These are phyloP conservation scores for Crithidia acanthocephali DNA, from an alignment of 208 protist species.

Conservation along the genomic window DNA sequence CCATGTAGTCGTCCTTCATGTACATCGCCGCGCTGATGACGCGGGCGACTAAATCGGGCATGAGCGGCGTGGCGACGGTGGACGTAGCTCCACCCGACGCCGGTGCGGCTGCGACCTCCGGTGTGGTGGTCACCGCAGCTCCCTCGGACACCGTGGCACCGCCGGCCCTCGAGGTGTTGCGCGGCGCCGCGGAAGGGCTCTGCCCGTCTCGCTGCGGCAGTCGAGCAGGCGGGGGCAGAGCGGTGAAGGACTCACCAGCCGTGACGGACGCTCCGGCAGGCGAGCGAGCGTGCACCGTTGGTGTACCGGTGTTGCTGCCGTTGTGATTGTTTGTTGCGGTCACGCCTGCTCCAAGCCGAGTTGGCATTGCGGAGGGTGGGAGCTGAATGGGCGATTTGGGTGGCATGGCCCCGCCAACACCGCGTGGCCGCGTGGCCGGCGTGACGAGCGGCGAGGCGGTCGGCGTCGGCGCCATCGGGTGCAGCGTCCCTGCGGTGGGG, in stretches of 20 bases:
- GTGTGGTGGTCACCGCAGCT: not conserved
- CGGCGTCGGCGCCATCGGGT: conserved; percentile 1
- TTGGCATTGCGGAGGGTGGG: not conserved
- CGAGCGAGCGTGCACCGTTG: not conserved
- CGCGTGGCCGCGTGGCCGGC: conserved; percentile 17
- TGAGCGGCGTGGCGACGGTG: not conserved
- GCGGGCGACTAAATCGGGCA: conserved; percentile 73
- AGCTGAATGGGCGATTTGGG: conserved; percentile 33
- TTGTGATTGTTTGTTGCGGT: not conserved
- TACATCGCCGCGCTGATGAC: conserved; percentile 65
- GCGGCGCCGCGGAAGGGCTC: not conserved
- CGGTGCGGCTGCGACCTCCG: not conserved
- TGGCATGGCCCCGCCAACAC: not conserved
- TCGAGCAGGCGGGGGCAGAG: not conserved
- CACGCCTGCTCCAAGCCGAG: not conserved
- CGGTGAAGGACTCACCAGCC: not conserved
- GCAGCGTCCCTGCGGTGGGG: not conserved
- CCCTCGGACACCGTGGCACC: not conserved
- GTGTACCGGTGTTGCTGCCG: not conserved
- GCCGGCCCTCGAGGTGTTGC: no score
- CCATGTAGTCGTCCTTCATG: conserved; percentile 90
- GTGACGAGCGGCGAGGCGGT: conserved; percentile 24
- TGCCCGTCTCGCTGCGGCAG: not conserved
- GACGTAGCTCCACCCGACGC: not conserved
- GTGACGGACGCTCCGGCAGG: not conserved